Conservation (phyloP, 768 basidiomycete genomes). For the Tylopilus vinaceipallidus region DNA sequence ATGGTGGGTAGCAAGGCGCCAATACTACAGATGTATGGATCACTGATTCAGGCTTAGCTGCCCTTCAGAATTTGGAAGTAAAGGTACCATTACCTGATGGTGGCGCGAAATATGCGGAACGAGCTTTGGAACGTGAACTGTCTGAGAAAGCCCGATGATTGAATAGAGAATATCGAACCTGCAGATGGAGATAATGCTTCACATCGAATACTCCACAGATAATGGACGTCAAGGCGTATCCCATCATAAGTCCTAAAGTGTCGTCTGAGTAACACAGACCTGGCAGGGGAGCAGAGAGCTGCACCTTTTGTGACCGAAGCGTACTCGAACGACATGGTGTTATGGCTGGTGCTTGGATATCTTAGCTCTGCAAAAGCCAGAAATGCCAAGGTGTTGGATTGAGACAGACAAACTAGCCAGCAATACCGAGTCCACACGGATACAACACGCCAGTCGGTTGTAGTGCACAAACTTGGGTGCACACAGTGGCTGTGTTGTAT, state of each 20-base stretch:
- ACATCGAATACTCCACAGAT: conserved; percentile 76
- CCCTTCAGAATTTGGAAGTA: conserved; percentile 8
- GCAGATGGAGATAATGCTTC: conserved; percentile 87
- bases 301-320: conserved; percentile 84
- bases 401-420: not conserved
- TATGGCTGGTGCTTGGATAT: not conserved
- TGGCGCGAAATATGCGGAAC: conserved; percentile 88
- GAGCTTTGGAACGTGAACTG: conserved; percentile 43
- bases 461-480: no score
- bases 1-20: conserved; percentile 75
- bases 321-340: conserved; percentile 74
- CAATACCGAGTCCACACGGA: no score
- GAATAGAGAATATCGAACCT: conserved; percentile 42
- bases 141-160: conserved; percentile 3
- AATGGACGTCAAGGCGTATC: conserved; percentile 68
- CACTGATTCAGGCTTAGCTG: conserved; percentile 34
- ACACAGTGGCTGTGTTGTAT: conserved; percentile 9
- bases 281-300: conserved; percentile 1
- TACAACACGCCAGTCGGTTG: no score
- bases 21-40: conserved; percentile 57
- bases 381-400: not conserved
- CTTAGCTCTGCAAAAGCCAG: not conserved
- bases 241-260: conserved; percentile 70
- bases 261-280: not conserved
- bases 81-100: conserved; percentile 61